Evolutionary conservation across 2,329 filamentous ascomycete genomes (phyloP).

Genomic region (Botryotinia narcissicola): DNA sequence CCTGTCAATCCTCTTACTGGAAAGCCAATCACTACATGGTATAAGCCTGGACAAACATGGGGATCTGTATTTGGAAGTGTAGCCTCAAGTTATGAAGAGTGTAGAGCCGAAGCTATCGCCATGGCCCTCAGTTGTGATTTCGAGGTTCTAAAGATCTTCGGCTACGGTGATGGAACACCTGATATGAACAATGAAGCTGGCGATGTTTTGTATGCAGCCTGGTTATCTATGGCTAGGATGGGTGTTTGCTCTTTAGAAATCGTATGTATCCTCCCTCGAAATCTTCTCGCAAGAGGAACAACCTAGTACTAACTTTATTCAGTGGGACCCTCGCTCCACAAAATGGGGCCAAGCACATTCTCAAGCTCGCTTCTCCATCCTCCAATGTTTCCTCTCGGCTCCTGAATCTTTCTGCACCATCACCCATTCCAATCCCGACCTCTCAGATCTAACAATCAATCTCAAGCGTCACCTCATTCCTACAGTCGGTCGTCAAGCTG

Average conservation of each 20-base stretch:
- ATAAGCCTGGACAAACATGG: slow-evolving; percentile 95
- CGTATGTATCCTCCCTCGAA: neutral
- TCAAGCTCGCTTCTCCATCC: slow-evolving; percentile 85
- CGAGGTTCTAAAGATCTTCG: slow-evolving; percentile 83
- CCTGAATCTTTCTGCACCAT: slow-evolving; percentile 86
- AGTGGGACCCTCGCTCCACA: slow-evolving; percentile 82
- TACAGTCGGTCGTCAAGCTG: slow-evolving; percentile 74
- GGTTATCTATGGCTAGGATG: slow-evolving; percentile 92
- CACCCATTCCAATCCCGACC: slow-evolving; percentile 63
- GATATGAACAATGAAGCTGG: slow-evolving; percentile 76
- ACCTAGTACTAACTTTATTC: neutral
- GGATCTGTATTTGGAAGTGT: slow-evolving; percentile 86
- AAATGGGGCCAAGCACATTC: slow-evolving; percentile 95
- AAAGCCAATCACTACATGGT: slow-evolving; percentile 80
- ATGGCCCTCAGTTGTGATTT: slow-evolving; percentile 92
- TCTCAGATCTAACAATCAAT: slow-evolving; percentile 78
- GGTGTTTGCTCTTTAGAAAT: slow-evolving; percentile 85
- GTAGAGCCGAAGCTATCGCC: slow-evolving; percentile 87
- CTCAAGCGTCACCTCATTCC: slow-evolving; percentile 86
- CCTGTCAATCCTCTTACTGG: slow-evolving; percentile 76
- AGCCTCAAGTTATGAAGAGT: slow-evolving; percentile 90
- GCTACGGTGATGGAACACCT: slow-evolving; percentile 73
- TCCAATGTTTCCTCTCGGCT: slow-evolving; percentile 80
- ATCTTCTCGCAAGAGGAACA: neutral
- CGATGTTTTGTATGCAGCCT: slow-evolving; percentile 82